Evolutionary conservation across 2,329 filamentous ascomycete genomes (phyloP).

Genomic region (Passalora sequoiae): DNA sequence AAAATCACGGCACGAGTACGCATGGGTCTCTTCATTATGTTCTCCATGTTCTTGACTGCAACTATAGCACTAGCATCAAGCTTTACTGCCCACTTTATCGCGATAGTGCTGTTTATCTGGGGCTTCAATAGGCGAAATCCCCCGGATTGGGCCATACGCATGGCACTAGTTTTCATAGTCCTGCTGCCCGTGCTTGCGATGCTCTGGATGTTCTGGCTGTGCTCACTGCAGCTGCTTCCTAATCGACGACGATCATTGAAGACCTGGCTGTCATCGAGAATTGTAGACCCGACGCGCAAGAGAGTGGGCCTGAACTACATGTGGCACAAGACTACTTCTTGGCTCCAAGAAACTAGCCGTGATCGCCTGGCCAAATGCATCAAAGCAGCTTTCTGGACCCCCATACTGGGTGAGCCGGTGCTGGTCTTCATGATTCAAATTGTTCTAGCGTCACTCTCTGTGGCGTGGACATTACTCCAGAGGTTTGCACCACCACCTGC

Average conservation of each 20-base stretch:
- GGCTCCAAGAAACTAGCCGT: too few species aligned
- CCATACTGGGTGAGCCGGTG: too few species aligned
- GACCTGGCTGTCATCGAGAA: not conserved
- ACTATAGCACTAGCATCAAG: constrained; percentile 4
- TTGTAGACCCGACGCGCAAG: not conserved
- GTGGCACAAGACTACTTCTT: not conserved
- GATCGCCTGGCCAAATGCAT: too few species aligned
- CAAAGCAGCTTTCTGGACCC: too few species aligned
- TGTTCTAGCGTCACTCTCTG: too few species aligned
- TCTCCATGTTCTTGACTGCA: constrained; percentile 1
- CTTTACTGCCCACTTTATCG: not conserved
- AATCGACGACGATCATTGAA: not conserved
- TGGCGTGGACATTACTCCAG: too few species aligned
- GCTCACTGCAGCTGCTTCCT: constrained; percentile 2
- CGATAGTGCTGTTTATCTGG: too few species aligned
- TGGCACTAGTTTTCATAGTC: not conserved
- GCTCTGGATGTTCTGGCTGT: constrained; percentile 9
- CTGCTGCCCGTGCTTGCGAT: not conserved
- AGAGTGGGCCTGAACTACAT: constrained; percentile 1
- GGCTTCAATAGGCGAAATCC: too few species aligned
- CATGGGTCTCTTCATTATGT: not conserved
- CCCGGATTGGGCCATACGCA: not conserved
- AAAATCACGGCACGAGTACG: constrained; percentile 2
- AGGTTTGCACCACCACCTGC: too few species aligned
- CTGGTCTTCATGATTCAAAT: too few species aligned